Percentiles rank a stretch among this genome's conserved stretches.
phyloP scores from a whole-genome alignment of 73 alveolate species.

The Loxodes magnus region DNA sequence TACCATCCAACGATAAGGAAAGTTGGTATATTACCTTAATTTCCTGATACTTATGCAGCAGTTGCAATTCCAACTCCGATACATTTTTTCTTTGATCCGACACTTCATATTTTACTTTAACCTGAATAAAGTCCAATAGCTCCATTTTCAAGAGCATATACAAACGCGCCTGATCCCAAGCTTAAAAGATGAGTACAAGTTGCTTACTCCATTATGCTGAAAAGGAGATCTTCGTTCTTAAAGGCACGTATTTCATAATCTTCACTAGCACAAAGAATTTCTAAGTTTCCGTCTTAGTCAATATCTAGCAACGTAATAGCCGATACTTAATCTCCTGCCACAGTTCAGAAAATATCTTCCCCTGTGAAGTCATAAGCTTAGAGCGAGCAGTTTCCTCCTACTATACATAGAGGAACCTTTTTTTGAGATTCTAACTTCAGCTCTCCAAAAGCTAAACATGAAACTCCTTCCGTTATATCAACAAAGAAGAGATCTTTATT shows the following conservation, averaged over 20 bases:
- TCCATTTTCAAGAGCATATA: slow-evolving; percentile 66
- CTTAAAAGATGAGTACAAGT: slow-evolving; percentile 36
- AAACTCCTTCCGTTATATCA: slow-evolving; percentile 80
- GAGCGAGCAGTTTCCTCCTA: slow-evolving; percentile 85
- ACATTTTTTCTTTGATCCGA: slow-evolving; percentile 59
- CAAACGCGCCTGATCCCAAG: slow-evolving; percentile 20
- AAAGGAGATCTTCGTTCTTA: slow-evolving; percentile 69
- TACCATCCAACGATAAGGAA: slow-evolving; percentile 60
- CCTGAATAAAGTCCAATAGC: slow-evolving; percentile 75
- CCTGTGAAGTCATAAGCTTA: slow-evolving; percentile 68
- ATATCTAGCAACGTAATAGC: slow-evolving; percentile 60
- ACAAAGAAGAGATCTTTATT: slow-evolving; percentile 67
- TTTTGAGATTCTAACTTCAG: slow-evolving; percentile 18
- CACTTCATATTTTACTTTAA: slow-evolving; percentile 49
- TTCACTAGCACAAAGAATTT: slow-evolving; percentile 68
- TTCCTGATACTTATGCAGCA: no score
- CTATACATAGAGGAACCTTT: slow-evolving; percentile 55
- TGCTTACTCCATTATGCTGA: slow-evolving; percentile 69
- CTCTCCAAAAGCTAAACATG: slow-evolving; percentile 50
- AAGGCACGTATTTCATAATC: slow-evolving; percentile 77
- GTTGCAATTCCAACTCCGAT: slow-evolving; percentile 53
- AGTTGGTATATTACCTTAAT: slow-evolving; percentile 37
- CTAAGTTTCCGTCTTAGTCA: slow-evolving; percentile 60
- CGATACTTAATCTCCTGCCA: slow-evolving; percentile 77
- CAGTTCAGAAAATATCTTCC: slow-evolving; percentile 87